Evolutionary conservation across 2,329 filamentous ascomycete genomes (phyloP).

Genomic region (Davidsoniella australis): DNA sequence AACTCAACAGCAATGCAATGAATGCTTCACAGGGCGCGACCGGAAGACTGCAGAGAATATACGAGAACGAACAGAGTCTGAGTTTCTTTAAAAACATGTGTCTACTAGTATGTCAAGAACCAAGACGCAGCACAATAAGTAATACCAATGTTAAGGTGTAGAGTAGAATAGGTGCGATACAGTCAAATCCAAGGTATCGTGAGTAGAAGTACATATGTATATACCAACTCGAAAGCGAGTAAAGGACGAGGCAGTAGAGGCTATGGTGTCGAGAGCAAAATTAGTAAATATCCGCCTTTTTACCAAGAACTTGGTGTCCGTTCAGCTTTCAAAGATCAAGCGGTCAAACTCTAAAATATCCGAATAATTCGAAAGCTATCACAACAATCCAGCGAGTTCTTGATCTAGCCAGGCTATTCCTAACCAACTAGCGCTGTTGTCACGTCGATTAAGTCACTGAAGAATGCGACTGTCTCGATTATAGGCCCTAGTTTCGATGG

Average conservation of each 20-base stretch:
- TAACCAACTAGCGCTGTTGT: slow-evolving; percentile 1
- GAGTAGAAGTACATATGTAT: too few relatives aligned
- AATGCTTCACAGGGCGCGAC: too few relatives aligned
- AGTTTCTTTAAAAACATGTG: too few relatives aligned
- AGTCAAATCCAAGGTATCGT: too few relatives aligned
- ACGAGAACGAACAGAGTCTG: too few relatives aligned
- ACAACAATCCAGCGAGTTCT: neutral
- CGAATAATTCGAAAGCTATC: neutral
- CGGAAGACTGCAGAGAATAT: too few relatives aligned
- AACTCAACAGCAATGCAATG: too few relatives aligned
- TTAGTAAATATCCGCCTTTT: neutral
- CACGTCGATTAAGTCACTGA: neutral
- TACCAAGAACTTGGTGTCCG: neutral
- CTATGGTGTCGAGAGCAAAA: neutral
- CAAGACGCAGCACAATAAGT: too few relatives aligned
- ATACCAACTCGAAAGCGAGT: neutral
- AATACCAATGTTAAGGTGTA: too few relatives aligned
- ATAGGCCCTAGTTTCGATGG: too few relatives aligned
- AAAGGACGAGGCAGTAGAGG: neutral
- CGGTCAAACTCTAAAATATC: neutral
- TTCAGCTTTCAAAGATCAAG: neutral
- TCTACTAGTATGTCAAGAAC: too few relatives aligned
- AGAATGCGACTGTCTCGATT: neutral
- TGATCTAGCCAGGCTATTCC: neutral
- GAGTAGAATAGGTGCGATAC: too few relatives aligned